These are phyloP conservation scores for Fusarium redolens DNA, from an alignment of 2,329 filamentous ascomycete genomes.

Conservation along the genomic window DNA sequence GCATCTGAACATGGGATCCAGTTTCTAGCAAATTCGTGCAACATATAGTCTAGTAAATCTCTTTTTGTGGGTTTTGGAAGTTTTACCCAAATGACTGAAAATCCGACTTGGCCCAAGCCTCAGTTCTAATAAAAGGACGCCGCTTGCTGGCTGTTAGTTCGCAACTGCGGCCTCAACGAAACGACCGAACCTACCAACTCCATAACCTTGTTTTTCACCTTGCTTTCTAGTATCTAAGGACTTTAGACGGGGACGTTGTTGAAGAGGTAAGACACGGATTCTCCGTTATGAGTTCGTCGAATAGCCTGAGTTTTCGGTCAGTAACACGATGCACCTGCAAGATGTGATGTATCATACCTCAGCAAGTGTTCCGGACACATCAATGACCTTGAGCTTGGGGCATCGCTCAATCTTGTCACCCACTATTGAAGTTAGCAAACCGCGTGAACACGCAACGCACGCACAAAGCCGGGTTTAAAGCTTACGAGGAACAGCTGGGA, in stretches of 20 bases:
- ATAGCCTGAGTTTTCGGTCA: constrained; percentile 63
- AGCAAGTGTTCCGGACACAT: constrained; percentile 86
- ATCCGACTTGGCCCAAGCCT: constrained; percentile 29
- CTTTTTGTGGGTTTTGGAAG: constrained; percentile 30
- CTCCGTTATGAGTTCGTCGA: constrained; percentile 74
- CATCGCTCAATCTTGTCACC: constrained; percentile 84
- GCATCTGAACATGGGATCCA: constrained; percentile 1
- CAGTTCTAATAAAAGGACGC: constrained; percentile 38
- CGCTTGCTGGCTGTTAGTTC: constrained; percentile 34
- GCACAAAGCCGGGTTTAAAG: background rate
- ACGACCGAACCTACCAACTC: constrained; percentile 40
- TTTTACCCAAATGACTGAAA: constrained; percentile 30
- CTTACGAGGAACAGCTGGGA: constrained; percentile 52
- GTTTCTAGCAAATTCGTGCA: constrained; percentile 9
- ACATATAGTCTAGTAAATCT: constrained; percentile 16
- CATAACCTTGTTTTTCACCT: constrained; percentile 31
- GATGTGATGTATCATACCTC: constrained; percentile 53
- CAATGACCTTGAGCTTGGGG: constrained; percentile 86
- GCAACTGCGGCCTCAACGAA: background rate
- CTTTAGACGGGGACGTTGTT: constrained; percentile 69
- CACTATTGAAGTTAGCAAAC: constrained; percentile 51
- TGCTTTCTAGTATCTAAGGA: constrained; percentile 9
- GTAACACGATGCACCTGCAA: background rate
- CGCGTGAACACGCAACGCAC: background rate
- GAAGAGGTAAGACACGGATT: constrained; percentile 74